Percentiles rank a stretch among this genome's conserved stretches.
Evolutionary conservation across 768 basidiomycete species (phyloP).

Genomic region (Suillus americanus): DNA sequence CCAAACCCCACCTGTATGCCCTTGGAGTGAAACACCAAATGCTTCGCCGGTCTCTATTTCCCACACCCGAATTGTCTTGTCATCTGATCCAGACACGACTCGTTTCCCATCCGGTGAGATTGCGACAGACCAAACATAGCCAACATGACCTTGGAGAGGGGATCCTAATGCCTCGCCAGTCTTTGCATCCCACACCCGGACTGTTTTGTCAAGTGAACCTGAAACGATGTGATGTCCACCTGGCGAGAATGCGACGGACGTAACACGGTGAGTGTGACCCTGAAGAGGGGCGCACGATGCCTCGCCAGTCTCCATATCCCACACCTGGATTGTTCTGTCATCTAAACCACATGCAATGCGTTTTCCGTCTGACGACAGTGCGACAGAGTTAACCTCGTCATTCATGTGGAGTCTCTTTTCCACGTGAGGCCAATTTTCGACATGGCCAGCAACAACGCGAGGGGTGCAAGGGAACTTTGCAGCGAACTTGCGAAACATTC

Average conservation of each 20-base stretch:
- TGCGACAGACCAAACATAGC: rapidly evolving
- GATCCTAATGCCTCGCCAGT: neutral
- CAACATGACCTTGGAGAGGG: neutral
- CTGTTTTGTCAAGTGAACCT: neutral
- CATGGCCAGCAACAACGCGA: neutral
- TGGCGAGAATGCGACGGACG: neutral
- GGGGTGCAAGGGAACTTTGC: neutral
- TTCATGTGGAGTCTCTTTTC: no score
- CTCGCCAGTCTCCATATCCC: no score
- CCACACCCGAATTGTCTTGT: no score
- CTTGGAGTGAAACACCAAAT: neutral
- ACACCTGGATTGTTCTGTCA: no score
- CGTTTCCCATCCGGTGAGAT: neutral
- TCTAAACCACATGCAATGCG: no score
- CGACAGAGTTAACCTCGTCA: no score
- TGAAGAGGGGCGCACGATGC: no score
- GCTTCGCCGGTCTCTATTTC: no score
- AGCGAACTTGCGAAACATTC: neutral
- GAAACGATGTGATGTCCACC: neutral
- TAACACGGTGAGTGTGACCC: rapidly evolving
- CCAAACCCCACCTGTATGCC: rapidly evolving
- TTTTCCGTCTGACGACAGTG: neutral
- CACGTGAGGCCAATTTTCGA: no score
- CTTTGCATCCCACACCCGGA: neutral
- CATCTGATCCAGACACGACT: no score